These are phyloP conservation scores for Didymella pomorum DNA, from an alignment of 2,329 filamentous ascomycete species.

Conservation along the genomic window DNA sequence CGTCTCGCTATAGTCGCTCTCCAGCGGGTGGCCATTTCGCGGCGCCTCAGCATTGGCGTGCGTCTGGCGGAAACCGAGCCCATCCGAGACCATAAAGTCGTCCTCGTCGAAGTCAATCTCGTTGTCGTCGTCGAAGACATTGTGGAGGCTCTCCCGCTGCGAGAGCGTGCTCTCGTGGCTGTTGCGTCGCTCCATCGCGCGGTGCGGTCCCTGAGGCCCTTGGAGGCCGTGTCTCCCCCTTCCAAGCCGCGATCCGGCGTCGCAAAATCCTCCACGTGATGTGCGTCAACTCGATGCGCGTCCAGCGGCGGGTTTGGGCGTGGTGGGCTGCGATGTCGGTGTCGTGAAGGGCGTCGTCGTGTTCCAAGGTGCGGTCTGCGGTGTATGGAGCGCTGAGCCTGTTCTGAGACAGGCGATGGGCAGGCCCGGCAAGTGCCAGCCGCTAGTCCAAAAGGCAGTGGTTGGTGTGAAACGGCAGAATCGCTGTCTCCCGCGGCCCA, in stretches of 20 bases:
- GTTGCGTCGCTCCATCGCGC: constrained; percentile 52
- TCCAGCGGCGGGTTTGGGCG: constrained; percentile 24
- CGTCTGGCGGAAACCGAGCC: constrained; percentile 56
- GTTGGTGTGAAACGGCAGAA: constrained; percentile 36
- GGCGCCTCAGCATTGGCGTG: constrained; percentile 36
- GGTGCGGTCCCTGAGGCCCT: constrained; percentile 41
- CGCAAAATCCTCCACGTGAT: constrained; percentile 24
- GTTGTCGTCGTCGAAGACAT: constrained; percentile 60
- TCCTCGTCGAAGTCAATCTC: constrained; percentile 52
- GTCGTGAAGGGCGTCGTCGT: constrained; percentile 35
- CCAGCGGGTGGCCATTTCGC: constrained; percentile 22
- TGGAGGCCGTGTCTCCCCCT: constrained; percentile 39
- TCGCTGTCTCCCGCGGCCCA: constrained; percentile 11
- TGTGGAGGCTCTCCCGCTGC: constrained; percentile 43
- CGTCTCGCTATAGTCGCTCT: constrained; percentile 35
- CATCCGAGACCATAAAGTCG: constrained; percentile 54
- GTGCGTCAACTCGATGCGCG: constrained; percentile 23
- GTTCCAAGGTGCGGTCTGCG: constrained; percentile 22
- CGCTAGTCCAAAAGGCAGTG: constrained; percentile 10
- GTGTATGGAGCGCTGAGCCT: constrained; percentile 21
- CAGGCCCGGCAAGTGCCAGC: constrained; percentile 35
- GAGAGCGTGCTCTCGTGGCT: constrained; percentile 41
- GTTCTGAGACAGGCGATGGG: constrained; percentile 18
- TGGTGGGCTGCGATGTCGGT: constrained; percentile 29
- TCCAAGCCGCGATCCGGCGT: constrained; percentile 31